Evolutionary conservation across 352 stramenopile species (phyloP).

Genomic region (Pythium chondricola): DNA sequence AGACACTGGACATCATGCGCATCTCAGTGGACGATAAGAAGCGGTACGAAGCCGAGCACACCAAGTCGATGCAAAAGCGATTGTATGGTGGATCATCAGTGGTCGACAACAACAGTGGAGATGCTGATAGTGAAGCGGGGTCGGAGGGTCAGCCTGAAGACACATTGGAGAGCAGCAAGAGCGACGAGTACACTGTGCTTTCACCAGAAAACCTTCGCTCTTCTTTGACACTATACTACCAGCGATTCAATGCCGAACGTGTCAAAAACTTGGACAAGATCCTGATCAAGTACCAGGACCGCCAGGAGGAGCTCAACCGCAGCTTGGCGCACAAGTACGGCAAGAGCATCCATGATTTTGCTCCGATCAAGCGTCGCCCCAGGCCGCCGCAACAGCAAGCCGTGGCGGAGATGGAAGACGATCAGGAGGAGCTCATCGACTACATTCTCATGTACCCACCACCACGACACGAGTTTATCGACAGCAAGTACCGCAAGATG

Average conservation of each 20-base stretch:
- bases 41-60: slow-evolving; percentile 61
- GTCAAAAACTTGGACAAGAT: slow-evolving; percentile 69
- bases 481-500: slow-evolving; percentile 69
- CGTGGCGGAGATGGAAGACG: slow-evolving; percentile 4
- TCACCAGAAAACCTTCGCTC: slow-evolving; percentile 27
- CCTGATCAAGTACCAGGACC: slow-evolving; percentile 53
- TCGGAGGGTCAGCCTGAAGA: slow-evolving; percentile 2
- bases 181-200: slow-evolving; percentile 20
- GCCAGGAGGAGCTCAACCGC: slow-evolving; percentile 56
- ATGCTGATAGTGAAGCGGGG: slow-evolving; percentile 24
- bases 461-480: slow-evolving; percentile 23
- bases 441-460: slow-evolving; percentile 65
- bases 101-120: slow-evolving; percentile 8
- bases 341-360: slow-evolving; percentile 44
- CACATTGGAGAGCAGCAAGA: too few relatives aligned
- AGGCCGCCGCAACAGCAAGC: background rate
- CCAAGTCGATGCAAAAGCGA: slow-evolving; percentile 48
- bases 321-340: slow-evolving; percentile 69
- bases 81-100: slow-evolving; percentile 41
- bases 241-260: slow-evolving; percentile 44
- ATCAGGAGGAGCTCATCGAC: slow-evolving; percentile 56
- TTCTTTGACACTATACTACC: slow-evolving; percentile 51
- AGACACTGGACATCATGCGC: slow-evolving; percentile 88
- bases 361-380: background rate
- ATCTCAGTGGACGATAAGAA: slow-evolving; percentile 74